These are phyloP conservation scores for Colletotrichum noveboracense DNA, from an alignment of 2,329 filamentous ascomycete species.

Conservation along the genomic window DNA sequence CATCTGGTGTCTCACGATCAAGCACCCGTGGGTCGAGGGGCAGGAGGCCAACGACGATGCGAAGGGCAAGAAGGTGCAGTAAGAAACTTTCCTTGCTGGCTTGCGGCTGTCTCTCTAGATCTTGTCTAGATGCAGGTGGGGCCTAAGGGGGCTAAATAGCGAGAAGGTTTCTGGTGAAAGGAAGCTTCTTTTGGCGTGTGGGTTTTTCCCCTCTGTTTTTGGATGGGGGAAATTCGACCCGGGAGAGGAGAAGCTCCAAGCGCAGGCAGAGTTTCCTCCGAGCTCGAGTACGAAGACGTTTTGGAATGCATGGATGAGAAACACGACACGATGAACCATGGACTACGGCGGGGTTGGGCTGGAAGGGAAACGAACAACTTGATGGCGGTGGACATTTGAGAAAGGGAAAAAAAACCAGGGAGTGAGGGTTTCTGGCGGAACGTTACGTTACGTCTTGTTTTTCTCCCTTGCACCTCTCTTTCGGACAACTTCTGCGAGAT, in stretches of 20 bases:
- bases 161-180: background rate
- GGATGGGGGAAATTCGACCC: background rate
- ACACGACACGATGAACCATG: background rate
- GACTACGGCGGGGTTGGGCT: background rate
- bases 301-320: background rate
- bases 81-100: background rate
- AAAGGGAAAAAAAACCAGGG: background rate
- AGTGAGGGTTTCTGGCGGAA: background rate
- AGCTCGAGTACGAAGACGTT: background rate
- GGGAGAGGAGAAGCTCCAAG: background rate
- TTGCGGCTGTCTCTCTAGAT: background rate
- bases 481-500: background rate
- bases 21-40: constrained; percentile 70
- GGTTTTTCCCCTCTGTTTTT: background rate
- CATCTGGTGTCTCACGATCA: constrained; percentile 98
- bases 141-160: background rate
- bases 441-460: background rate
- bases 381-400: background rate
- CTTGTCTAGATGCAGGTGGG: background rate
- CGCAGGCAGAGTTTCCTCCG: background rate
- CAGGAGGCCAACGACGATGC: constrained; percentile 32
- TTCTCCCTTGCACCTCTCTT: background rate
- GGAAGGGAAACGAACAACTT: background rate
- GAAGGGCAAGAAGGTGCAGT: constrained; percentile 46
- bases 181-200: background rate